Evolutionary conservation across 139 green algal genomes (phyloP).

Genomic region (Pseudopediastrum boryanum): DNA sequence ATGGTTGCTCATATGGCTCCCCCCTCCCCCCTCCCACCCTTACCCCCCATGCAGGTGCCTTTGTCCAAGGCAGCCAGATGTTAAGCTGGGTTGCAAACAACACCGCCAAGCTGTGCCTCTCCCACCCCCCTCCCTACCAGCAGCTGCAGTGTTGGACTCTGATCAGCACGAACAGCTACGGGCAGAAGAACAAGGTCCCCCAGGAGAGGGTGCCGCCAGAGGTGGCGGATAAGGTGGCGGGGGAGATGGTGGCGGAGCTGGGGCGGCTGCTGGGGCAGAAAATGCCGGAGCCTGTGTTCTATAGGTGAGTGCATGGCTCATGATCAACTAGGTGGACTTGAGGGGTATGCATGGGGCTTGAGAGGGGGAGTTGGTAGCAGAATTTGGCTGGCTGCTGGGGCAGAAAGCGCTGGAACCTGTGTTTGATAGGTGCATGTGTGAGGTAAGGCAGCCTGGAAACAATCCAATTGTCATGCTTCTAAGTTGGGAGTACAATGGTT

Average conservation of each 20-base stretch:
- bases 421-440: too few relatives aligned
- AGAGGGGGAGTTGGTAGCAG: too few relatives aligned
- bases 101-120: slow-evolving; percentile 66
- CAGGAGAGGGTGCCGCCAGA: slow-evolving; percentile 71
- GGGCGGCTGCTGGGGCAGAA: slow-evolving; percentile 30
- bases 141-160: slow-evolving; percentile 81
- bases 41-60: slow-evolving; percentile 60
- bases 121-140: neutral
- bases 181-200: slow-evolving; percentile 57
- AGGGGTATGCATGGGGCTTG: too few relatives aligned
- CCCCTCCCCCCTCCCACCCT: too few relatives aligned
- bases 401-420: too few relatives aligned
- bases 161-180: slow-evolving; percentile 74
- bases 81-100: slow-evolving; percentile 82
- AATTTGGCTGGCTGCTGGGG: too few relatives aligned
- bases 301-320: slow-evolving; percentile 35
- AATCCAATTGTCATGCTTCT: too few relatives aligned
- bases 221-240: slow-evolving; percentile 51
- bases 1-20: too few relatives aligned
- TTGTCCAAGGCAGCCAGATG: slow-evolving; percentile 53
- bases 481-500: too few relatives aligned
- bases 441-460: too few relatives aligned
- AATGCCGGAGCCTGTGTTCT: slow-evolving; percentile 36
- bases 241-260: slow-evolving; percentile 61
- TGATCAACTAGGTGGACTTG: too few relatives aligned